Evolutionary conservation across 1,139 yeast species (phyloP).

Genomic region (Hanseniaspora gamundiae): DNA sequence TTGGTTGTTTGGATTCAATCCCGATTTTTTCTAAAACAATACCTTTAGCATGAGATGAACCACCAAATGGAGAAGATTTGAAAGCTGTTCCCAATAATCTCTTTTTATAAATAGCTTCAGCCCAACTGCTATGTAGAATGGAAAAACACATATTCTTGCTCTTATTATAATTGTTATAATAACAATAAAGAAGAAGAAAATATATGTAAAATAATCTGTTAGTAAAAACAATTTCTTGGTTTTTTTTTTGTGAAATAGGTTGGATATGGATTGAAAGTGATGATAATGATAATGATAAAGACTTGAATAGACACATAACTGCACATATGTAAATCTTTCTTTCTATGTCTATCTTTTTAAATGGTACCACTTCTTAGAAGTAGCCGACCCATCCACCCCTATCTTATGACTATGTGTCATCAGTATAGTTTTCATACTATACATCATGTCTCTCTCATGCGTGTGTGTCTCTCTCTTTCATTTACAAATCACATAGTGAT

Average conservation of each 20-base stretch:
- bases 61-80: slow-evolving; percentile 99
- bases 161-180: neutral
- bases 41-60: slow-evolving; percentile 99
- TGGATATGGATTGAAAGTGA: neutral
- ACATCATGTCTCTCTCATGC: too few relatives aligned
- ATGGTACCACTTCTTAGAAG: too few relatives aligned
- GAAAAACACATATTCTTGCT: too few relatives aligned
- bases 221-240: neutral
- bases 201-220: neutral
- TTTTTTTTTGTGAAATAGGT: neutral
- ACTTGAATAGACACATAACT: too few relatives aligned
- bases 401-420: too few relatives aligned
- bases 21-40: slow-evolving; percentile 99
- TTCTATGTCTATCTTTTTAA: too few relatives aligned
- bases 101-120: slow-evolving; percentile 95
- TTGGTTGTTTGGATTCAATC: slow-evolving; percentile 99
- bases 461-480: too few relatives aligned
- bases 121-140: slow-evolving; percentile 85
- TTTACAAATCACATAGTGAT: too few relatives aligned
- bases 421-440: too few relatives aligned
- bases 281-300: too few relatives aligned
- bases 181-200: neutral
- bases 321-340: too few relatives aligned
- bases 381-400: too few relatives aligned
- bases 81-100: slow-evolving; percentile 98